These are phyloP conservation scores for Fusarium sp. DNA, from an alignment of 2,329 filamentous ascomycete species.

Conservation along the genomic window DNA sequence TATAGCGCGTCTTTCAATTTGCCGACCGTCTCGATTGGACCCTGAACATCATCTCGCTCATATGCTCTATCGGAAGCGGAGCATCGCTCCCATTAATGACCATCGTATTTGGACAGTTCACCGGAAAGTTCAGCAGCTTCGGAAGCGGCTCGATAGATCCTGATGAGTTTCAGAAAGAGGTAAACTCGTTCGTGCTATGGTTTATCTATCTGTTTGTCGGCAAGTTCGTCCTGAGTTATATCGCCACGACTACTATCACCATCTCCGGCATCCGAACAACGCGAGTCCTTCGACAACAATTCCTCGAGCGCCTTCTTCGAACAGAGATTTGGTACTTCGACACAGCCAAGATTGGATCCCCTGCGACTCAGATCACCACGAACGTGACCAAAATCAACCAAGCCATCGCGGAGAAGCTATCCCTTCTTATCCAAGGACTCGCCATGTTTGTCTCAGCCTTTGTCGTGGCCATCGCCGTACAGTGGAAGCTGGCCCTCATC, in stretches of 20 bases:
- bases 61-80: slow-evolving; percentile 29
- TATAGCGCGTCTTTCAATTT: slow-evolving; percentile 32
- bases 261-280: slow-evolving; percentile 35
- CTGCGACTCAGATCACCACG: slow-evolving; percentile 51
- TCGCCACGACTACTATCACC: slow-evolving; percentile 18
- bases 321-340: slow-evolving; percentile 41
- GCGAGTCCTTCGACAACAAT: slow-evolving; percentile 22
- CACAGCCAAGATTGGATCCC: slow-evolving; percentile 18
- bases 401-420: slow-evolving; percentile 57
- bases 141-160: slow-evolving; percentile 11
- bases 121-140: slow-evolving; percentile 29
- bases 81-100: slow-evolving; percentile 34
- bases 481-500: slow-evolving; percentile 60
- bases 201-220: slow-evolving; percentile 39
- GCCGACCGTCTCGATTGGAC: slow-evolving; percentile 35
- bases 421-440: slow-evolving; percentile 54
- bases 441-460: slow-evolving; percentile 56
- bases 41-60: slow-evolving; percentile 23
- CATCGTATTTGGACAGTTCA: slow-evolving; percentile 34
- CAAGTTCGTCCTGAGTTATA: slow-evolving; percentile 29
- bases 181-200: slow-evolving; percentile 32
- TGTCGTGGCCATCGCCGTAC: slow-evolving; percentile 54
- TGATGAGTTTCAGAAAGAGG: slow-evolving; percentile 13
- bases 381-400: slow-evolving; percentile 57
- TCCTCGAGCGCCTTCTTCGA: slow-evolving; percentile 25